Conservation (phyloP, 192 early-diverging fungal genomes). For the Nowakowskiella sp. region DNA sequence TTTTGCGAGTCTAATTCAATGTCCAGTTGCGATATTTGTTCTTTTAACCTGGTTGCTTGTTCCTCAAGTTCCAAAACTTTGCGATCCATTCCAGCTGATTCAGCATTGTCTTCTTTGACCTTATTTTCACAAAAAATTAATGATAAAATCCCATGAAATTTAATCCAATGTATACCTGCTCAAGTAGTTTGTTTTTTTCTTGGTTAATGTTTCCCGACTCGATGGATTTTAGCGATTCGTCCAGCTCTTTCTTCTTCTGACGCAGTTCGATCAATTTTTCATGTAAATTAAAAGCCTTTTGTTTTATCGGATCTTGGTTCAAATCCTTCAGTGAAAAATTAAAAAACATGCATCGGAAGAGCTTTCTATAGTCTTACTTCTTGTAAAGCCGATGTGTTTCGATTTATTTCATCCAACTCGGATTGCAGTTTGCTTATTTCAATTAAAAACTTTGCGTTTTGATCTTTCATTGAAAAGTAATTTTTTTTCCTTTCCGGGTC, state of each 20-base stretch:
- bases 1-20: slow-evolving; percentile 36
- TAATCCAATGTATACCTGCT: no score
- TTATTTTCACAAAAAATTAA: slow-evolving; percentile 9
- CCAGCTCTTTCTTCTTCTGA: slow-evolving; percentile 33
- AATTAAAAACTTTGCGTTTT: slow-evolving; percentile 28
- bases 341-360: not conserved
- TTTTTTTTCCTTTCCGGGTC: slow-evolving; percentile 23
- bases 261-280: slow-evolving; percentile 30
- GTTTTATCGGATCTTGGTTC: slow-evolving; percentile 28
- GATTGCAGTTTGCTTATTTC: slow-evolving; percentile 25
- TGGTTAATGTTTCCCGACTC: slow-evolving; percentile 37
- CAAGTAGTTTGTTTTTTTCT: slow-evolving; percentile 38
- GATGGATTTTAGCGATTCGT: slow-evolving; percentile 27
- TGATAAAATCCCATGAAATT: not conserved
- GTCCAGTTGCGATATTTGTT: slow-evolving; percentile 35
- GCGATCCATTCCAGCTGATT: slow-evolving; percentile 54
- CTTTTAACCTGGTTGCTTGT: slow-evolving; percentile 31
- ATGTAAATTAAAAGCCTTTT: slow-evolving; percentile 28
- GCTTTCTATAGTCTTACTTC: slow-evolving; percentile 8
- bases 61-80: slow-evolving; percentile 43
- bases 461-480: slow-evolving; percentile 31
- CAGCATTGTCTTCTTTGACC: slow-evolving; percentile 54
- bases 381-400: slow-evolving; percentile 18
- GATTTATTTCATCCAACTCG: slow-evolving; percentile 30
- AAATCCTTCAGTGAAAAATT: slow-evolving; percentile 22